phyloP scores from a whole-genome alignment of 2,329 filamentous ascomycete genomes.

The Zopfia rhizophila region DNA sequence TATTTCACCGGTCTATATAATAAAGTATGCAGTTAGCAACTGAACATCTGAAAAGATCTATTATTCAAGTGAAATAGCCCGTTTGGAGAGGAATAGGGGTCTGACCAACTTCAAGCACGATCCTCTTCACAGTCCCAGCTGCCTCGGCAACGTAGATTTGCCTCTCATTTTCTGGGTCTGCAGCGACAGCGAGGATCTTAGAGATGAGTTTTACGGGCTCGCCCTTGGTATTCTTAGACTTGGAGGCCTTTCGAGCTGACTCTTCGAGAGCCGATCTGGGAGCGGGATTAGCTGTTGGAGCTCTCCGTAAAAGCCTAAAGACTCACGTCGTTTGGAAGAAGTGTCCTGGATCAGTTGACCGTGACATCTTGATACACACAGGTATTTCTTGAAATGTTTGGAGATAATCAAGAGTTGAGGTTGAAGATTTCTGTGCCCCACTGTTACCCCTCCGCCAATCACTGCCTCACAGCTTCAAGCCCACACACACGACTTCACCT shows the following conservation, averaged over 20 bases:
- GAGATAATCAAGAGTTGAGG: slow-evolving; percentile 11
- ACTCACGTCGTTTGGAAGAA: slow-evolving; percentile 94
- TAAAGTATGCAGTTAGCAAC: slow-evolving; percentile 3
- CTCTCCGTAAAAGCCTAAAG: slow-evolving; percentile 7
- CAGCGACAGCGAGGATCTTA: slow-evolving; percentile 81
- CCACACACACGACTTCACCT: slow-evolving; percentile 8
- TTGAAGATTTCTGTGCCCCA: slow-evolving; percentile 10
- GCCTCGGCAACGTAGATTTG: slow-evolving; percentile 86
- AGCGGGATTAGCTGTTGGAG: slow-evolving; percentile 32
- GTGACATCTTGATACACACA: slow-evolving; percentile 49
- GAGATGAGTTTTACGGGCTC: slow-evolving; percentile 82
- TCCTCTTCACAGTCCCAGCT: slow-evolving; percentile 78
- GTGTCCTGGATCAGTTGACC: slow-evolving; percentile 72
- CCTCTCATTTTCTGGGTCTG: slow-evolving; percentile 71
- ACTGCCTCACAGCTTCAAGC: neutral
- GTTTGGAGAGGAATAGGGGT: slow-evolving; percentile 33
- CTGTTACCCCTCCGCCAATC: slow-evolving; percentile 9
- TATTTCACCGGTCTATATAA: slow-evolving; percentile 46
- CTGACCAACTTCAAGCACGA: slow-evolving; percentile 79
- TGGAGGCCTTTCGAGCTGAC: slow-evolving; percentile 72
- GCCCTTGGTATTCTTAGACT: slow-evolving; percentile 84
- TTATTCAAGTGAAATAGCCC: too few relatives aligned
- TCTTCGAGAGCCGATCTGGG: slow-evolving; percentile 61
- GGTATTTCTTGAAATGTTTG: too few relatives aligned
- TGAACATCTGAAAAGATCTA: neutral